Conservation (phyloP, 805 yeast species). For the Candida pini region DNA sequence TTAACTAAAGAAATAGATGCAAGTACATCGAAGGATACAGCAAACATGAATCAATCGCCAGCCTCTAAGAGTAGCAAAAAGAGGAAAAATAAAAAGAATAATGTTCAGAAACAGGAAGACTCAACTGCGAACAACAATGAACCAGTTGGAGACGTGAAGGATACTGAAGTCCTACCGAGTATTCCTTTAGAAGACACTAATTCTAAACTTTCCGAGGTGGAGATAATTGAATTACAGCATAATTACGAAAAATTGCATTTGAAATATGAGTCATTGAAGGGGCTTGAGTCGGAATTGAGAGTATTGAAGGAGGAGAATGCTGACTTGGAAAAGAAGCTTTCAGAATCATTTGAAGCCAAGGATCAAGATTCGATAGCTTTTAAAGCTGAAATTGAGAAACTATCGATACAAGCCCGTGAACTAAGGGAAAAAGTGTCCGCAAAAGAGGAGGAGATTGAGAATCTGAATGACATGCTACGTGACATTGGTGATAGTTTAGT, state of each 20-base stretch:
- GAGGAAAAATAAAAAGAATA: constrained; percentile 14
- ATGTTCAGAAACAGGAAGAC: constrained; percentile 12
- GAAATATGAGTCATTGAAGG: constrained; percentile 5
- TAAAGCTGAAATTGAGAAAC: constrained; percentile 5
- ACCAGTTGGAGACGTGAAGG: constrained; percentile 14
- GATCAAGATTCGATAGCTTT: constrained; percentile 2
- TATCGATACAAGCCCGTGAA: constrained; percentile 10
- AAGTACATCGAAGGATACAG: constrained; percentile 1
- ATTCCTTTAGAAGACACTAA: constrained; percentile 4
- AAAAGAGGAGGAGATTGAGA: constrained; percentile 60
- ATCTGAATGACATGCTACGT: constrained; percentile 67
- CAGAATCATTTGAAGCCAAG: background rate
- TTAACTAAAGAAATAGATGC: constrained; percentile 16
- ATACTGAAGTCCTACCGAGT: constrained; percentile 12
- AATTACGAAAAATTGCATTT: constrained; percentile 13
- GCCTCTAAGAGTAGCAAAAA: constrained; percentile 8
- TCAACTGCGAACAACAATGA: constrained; percentile 13
- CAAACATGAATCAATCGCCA: background rate
- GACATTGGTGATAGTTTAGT: constrained; percentile 79
- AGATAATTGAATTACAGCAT: constrained; percentile 22
- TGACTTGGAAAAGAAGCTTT: constrained; percentile 1
- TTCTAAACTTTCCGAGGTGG: constrained; percentile 7
- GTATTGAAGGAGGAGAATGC: constrained; percentile 5
- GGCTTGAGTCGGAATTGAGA: constrained; percentile 4
- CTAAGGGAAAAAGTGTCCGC: constrained; percentile 29